Conservation (phyloP, 805 yeast genomes). For the Kluyveromyces aestuarii region DNA sequence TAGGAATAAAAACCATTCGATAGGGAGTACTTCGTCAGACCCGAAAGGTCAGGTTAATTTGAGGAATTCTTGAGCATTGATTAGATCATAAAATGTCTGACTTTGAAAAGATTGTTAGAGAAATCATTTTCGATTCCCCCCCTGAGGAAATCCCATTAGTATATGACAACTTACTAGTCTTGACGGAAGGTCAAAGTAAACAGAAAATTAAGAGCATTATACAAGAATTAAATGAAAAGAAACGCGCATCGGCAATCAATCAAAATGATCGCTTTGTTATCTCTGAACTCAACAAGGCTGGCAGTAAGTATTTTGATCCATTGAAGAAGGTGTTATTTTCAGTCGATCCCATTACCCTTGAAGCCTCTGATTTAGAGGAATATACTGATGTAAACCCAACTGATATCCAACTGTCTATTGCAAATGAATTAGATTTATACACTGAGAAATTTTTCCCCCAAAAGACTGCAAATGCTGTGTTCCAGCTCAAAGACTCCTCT, state of each 20-base stretch:
- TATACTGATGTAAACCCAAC: conserved; percentile 18
- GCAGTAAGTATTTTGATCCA: conserved; percentile 49
- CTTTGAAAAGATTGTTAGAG: conserved; percentile 19
- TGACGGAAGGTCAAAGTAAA: conserved; percentile 34
- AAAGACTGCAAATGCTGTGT: conserved; percentile 36
- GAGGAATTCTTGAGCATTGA: not conserved
- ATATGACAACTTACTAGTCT: conserved; percentile 33
- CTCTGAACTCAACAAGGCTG: conserved; percentile 40
- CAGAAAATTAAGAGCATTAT: conserved; percentile 29
- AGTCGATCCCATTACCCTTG: conserved; percentile 44
- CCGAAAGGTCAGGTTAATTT: not conserved
- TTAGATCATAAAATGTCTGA: conserved; percentile 6
- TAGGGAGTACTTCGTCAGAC: not conserved
- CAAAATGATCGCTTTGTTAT: conserved; percentile 33
- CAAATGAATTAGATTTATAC: conserved; percentile 33
- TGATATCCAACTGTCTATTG: conserved; percentile 10
- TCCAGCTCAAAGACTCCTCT: conserved; percentile 23
- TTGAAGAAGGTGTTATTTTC: conserved; percentile 40
- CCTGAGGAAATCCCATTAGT: conserved; percentile 29
- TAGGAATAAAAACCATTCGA: too few relatives aligned
- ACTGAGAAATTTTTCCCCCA: conserved; percentile 62
- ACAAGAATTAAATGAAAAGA: conserved; percentile 33
- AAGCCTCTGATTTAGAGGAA: conserved; percentile 45
- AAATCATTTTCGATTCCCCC: conserved; percentile 25
- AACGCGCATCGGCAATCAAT: conserved; percentile 28